Percentiles rank a stretch among this genome's conserved stretches.
Conservation (phyloP, 208 protist genomes). For the Crithidia fasciculata region DNA sequence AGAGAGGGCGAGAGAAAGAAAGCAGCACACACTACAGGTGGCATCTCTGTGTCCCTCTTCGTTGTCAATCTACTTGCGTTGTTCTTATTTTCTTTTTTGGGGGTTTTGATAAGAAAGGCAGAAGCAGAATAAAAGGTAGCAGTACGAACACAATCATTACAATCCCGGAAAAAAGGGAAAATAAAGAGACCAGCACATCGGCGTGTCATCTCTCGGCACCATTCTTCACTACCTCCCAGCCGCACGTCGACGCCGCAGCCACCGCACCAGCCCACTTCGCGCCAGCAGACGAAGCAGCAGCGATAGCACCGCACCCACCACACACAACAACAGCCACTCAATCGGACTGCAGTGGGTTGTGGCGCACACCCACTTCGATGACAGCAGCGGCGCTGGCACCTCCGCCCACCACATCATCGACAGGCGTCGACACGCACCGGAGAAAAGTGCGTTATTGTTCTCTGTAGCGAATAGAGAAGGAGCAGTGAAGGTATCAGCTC, state of each 20-base stretch:
- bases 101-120: too few species aligned
- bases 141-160: too few species aligned
- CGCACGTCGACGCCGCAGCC: neutral
- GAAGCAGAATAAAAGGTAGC: too few species aligned
- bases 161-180: neutral
- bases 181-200: too few species aligned
- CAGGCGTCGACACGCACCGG: conserved; percentile 7
- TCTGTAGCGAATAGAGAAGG: neutral
- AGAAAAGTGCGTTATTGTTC: neutral
- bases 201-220: too few species aligned
- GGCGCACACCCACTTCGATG: conserved; percentile 11
- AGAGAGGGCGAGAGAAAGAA: too few species aligned
- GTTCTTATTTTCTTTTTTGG: too few species aligned
- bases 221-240: too few species aligned
- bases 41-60: too few species aligned
- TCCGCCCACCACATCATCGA: conserved; percentile 24
- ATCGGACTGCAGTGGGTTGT: conserved; percentile 14
- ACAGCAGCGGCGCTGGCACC: conserved; percentile 6
- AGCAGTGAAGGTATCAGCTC: too few species aligned
- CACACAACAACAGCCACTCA: conserved; percentile 10
- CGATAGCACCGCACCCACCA: neutral
- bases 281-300: conserved; percentile 8
- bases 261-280: neutral
- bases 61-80: too few species aligned
- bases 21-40: too few species aligned